These are phyloP conservation scores for Mollisia scopiformis DNA, from an alignment of 2,329 filamentous ascomycete species.

Conservation along the genomic window DNA sequence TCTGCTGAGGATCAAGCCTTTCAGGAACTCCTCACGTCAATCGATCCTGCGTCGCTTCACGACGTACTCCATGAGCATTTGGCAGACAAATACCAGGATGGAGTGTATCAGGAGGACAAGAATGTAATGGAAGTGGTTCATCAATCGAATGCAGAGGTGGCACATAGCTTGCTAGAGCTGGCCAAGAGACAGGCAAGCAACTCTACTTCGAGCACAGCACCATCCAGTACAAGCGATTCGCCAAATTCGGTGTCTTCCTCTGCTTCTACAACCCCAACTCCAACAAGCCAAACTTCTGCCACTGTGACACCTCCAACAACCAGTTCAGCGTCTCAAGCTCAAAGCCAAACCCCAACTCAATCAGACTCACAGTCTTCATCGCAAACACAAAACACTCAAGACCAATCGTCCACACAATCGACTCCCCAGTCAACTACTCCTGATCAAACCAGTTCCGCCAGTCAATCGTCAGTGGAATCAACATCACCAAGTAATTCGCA, in stretches of 20 bases:
- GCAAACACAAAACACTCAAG: not conserved
- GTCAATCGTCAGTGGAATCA: not conserved
- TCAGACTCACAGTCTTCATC: not conserved
- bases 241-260: not conserved
- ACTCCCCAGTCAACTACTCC: not conserved
- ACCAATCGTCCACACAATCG: not conserved
- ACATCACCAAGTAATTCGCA: constrained; percentile 10
- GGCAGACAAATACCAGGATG: constrained; percentile 66
- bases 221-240: constrained; percentile 2
- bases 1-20: constrained; percentile 41
- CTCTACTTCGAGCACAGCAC: constrained; percentile 13
- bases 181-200: constrained; percentile 58
- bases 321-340: too few relatives aligned
- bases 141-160: constrained; percentile 61
- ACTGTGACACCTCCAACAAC: not conserved
- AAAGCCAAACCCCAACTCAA: not conserved
- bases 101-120: constrained; percentile 67
- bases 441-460: constrained; percentile 5
- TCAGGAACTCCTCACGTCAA: constrained; percentile 56
- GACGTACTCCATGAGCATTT: constrained; percentile 66
- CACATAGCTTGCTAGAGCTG: constrained; percentile 64
- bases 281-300: not conserved
- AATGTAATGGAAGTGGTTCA: constrained; percentile 66
- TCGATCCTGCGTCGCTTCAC: constrained; percentile 65
- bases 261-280: not conserved